A percentile compares a stretch with the other conserved stretches of the same genome.
Evolutionary conservation across 345 rosid species (phyloP).

Genomic region (Syzygium aqueum): DNA sequence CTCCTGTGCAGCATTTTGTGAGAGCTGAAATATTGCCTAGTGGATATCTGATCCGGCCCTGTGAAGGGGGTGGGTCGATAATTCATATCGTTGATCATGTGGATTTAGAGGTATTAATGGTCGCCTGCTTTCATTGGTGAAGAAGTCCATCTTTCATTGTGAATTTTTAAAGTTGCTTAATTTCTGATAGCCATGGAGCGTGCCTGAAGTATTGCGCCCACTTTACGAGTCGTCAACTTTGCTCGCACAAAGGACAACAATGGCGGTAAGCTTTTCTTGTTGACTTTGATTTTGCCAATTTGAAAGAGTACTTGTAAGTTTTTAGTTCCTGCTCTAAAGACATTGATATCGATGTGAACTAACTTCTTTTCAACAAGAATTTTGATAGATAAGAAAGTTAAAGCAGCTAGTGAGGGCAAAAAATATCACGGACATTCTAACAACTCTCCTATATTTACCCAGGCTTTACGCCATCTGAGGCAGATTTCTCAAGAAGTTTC

Average conservation of each 20-base stretch:
- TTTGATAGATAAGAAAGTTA: not conserved
- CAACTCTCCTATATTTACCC: slow-evolving; percentile 1
- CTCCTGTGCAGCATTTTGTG: slow-evolving; percentile 83
- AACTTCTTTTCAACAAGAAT: not conserved
- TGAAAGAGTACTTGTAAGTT: not conserved
- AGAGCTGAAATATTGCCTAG: slow-evolving; percentile 93
- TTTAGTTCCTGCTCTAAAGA: not conserved
- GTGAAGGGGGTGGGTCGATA: slow-evolving; percentile 98
- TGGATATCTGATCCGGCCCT: slow-evolving; percentile 90
- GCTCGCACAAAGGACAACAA: slow-evolving; percentile 91
- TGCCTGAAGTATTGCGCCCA: slow-evolving; percentile 95
- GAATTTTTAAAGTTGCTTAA: slow-evolving; percentile 1
- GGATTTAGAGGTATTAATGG: slow-evolving; percentile 69
- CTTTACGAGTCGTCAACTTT: slow-evolving; percentile 88
- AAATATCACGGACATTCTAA: not conserved
- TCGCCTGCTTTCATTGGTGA: slow-evolving; percentile 3
- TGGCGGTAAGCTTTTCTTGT: slow-evolving; percentile 56
- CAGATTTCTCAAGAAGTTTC: slow-evolving; percentile 93
- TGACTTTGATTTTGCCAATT: not conserved
- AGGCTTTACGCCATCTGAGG: slow-evolving; percentile 92
- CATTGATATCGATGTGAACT: not conserved
- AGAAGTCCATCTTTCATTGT: not conserved
- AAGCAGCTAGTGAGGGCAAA: not conserved
- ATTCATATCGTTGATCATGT: slow-evolving; percentile 91
- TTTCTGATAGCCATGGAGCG: slow-evolving; percentile 73